Conservation (phyloP, 768 basidiomycete species). For the Tricholoma sp. region DNA sequence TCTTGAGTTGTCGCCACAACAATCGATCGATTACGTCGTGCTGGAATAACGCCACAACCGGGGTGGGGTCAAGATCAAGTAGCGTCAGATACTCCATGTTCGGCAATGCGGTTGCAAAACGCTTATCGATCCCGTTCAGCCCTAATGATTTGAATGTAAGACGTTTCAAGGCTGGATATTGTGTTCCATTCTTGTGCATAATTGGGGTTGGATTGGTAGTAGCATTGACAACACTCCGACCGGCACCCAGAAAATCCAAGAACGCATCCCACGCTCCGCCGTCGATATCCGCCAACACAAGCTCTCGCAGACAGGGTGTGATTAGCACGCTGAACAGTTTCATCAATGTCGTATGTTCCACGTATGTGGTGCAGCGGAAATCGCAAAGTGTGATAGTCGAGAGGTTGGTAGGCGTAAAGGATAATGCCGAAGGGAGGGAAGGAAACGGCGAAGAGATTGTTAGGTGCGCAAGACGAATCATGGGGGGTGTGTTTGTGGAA, state of each 20-base stretch:
- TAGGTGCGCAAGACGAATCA: background rate
- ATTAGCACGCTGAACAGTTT: background rate
- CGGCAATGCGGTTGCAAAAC: background rate
- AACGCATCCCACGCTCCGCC: background rate
- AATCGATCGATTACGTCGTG: background rate
- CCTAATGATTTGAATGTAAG: background rate
- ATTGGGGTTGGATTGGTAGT: background rate
- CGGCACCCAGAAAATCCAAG: background rate
- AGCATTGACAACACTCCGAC: background rate
- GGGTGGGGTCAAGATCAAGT: background rate
- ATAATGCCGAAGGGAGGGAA: background rate
- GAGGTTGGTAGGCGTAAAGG: background rate
- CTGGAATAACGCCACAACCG: background rate
- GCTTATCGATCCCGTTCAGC: background rate
- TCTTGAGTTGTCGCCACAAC: background rate
- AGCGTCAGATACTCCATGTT: background rate
- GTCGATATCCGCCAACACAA: background rate
- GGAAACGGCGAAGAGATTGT: background rate
- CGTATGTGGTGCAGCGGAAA: background rate
- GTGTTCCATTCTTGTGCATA: background rate
- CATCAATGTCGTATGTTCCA: background rate
- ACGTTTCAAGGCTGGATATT: background rate
- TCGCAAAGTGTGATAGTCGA: background rate
- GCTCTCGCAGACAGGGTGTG: background rate
- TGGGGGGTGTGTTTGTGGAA: background rate